Evolutionary conservation across 2,329 filamentous ascomycete species (phyloP), one percentile per base, ranked within the genome.

Genomic region (Akanthomyces uredinophilus): DNA sequence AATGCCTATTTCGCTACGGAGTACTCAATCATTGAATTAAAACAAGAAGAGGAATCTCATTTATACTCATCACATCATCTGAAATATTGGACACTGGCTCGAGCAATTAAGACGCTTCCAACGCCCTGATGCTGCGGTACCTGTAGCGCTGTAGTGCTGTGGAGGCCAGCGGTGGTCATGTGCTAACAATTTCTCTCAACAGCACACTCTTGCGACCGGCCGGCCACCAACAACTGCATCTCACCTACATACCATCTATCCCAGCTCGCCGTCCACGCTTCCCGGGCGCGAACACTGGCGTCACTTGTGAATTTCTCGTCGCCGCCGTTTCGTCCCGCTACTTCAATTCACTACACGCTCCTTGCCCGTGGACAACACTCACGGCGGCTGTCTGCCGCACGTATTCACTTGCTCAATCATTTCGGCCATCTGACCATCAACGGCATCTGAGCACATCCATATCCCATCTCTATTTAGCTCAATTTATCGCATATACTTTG

Each of bases 181-280:
- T 49, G 44, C 51, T 61, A 61, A 61, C 59, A 61, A 61, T 61
- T 55, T 55, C 49, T 7, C 44, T n/a, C 35, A n/a, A 39, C 46
- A 46, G n/a, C 16, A n/a, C 13, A n/a, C 13, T 56, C 53, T 22
- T 39, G 51, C 35, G 32, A 27, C 32, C 4, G 29, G 7, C 29
- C 29, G 29, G 7, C 32, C 32, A 52, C 41, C 58, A 46, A n/a
- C 58, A 54, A 60, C 39, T 10, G 16, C 39, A 39, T 35, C 49
- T 35, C 49, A 54, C 49, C 41, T 37, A 29, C 37, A 50, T 37
- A 37, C 27, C 46, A 54, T 44, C 49, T 6, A 60, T 44, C 27
- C 37, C 29, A 35, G 22, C n/a, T 51, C 24, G 1, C n/a, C 46
- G 37, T 37, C 24, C 22, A 43, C 37, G 22, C 13, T 44, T 35